Percentiles rank a stretch among this genome's conserved stretches.
These are phyloP conservation scores for Escallonia rubra DNA, from an alignment of 129 eudicot genomes.

Conservation along the genomic window DNA sequence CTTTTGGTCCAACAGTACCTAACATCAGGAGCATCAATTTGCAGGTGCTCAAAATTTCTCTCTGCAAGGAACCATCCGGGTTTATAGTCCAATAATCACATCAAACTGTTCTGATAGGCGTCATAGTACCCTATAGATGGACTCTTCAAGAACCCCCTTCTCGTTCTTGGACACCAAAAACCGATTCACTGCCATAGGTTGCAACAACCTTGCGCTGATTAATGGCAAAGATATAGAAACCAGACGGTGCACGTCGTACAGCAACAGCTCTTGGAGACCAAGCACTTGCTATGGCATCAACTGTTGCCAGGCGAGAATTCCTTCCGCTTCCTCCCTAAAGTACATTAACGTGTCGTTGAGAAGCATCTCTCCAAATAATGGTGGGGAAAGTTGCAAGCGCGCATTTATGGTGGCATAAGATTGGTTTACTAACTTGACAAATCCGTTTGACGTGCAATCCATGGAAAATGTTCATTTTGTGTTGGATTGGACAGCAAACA, in stretches of 20 bases:
- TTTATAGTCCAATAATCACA: too few relatives aligned
- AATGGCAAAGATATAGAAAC: too few relatives aligned
- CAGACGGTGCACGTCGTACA: too few relatives aligned
- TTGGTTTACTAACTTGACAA: constrained; percentile 12
- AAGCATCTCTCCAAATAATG: constrained; percentile 14
- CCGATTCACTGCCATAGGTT: constrained; percentile 6
- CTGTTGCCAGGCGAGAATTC: constrained; percentile 30
- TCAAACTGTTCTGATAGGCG: too few relatives aligned
- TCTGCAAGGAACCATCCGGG: too few relatives aligned
- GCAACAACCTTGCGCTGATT: background rate
- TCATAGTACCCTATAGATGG: too few relatives aligned
- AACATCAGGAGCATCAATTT: too few relatives aligned
- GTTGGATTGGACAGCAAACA: constrained; percentile 20
- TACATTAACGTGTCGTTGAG: constrained; percentile 21
- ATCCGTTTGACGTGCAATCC: constrained; percentile 5
- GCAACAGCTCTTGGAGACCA: too few relatives aligned
- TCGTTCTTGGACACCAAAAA: constrained; percentile 1
- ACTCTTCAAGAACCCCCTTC: background rate
- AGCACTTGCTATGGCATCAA: constrained; percentile 16
- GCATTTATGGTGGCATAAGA: constrained; percentile 28
- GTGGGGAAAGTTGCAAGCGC: constrained; percentile 18
- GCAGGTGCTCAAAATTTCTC: too few relatives aligned
- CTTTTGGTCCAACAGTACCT: too few relatives aligned
- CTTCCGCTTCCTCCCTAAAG: constrained; percentile 14
- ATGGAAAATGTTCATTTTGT: constrained; percentile 17